Evolutionary conservation across 768 basidiomycete genomes (phyloP).

Genomic region (Mycena floridula): DNA sequence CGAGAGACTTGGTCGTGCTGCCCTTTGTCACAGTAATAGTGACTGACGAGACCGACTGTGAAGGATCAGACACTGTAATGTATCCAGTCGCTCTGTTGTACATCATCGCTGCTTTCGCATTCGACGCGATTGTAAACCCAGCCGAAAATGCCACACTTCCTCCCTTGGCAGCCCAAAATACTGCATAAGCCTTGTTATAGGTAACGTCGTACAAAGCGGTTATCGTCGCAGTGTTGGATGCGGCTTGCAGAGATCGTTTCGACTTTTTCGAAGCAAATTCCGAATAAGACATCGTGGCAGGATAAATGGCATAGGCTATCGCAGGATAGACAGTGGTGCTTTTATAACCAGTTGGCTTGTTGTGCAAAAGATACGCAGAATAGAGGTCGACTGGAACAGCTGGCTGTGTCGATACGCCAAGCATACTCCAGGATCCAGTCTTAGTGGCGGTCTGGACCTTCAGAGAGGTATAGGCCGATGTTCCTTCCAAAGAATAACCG

Average conservation of each 20-base stretch:
- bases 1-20: slow-evolving; percentile 20
- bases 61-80: slow-evolving; percentile 61
- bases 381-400: slow-evolving; percentile 56
- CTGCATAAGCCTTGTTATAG: slow-evolving; percentile 36
- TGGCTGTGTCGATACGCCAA: slow-evolving; percentile 59
- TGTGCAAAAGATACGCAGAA: slow-evolving; percentile 53
- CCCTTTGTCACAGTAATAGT: slow-evolving; percentile 29
- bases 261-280: slow-evolving; percentile 33
- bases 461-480: slow-evolving; percentile 29
- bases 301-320: slow-evolving; percentile 50
- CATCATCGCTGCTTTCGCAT: slow-evolving; percentile 38
- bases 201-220: slow-evolving; percentile 45
- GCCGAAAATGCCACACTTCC: slow-evolving; percentile 34
- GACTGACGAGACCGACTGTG: slow-evolving; percentile 39
- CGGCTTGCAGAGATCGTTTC: slow-evolving; percentile 22
- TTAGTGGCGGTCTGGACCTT: slow-evolving; percentile 37
- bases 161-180: slow-evolving; percentile 50
- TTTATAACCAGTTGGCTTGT: slow-evolving; percentile 17
- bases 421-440: slow-evolving; percentile 53
- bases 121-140: slow-evolving; percentile 24
- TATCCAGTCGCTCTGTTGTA: slow-evolving; percentile 33
- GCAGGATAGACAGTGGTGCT: slow-evolving; percentile 19
- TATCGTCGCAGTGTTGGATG: slow-evolving; percentile 41
- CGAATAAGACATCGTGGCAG: slow-evolving; percentile 33
- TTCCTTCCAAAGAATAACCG: slow-evolving; percentile 49